Base-by-base conservation (phyloP, 805 yeast species). In the Saccharomycopsis javanensis region DNA sequence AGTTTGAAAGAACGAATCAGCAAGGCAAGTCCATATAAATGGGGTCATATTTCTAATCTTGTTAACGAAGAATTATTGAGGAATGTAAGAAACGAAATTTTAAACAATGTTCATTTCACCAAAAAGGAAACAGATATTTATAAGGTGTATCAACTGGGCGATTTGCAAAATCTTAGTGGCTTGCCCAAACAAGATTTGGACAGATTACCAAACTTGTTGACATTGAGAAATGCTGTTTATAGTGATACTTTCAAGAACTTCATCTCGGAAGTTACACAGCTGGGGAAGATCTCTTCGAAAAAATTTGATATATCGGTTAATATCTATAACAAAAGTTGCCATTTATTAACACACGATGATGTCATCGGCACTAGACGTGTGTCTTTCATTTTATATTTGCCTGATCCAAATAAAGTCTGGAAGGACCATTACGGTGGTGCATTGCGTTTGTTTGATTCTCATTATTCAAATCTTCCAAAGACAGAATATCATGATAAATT, bases 121-220 rank as follows among this genome's bases (percentile, higher is more conserved):
- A 82, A 84, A 64, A 94, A 95, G 69, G 99, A 95, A 70, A 94
- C 99, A 0, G 99, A 94, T 68, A 94, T 94, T 61, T 94, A 94
- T 71, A 91, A 88, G 69, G 96, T 92, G 31, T 83, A 72, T 72
- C 97, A 84, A 74, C 87, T 81, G 72, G 99, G 85, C 68, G 97
- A 89, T 70, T 78, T 94, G 63, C 96, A 97, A 46, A 95, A 94
- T 68, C 71, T 94, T 48, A 86, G 94, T 0, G 97, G 97, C 0
- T 75, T 94, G 60, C 80, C 89, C 61, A 77, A 83, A 75, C 80
- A 82, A 56, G 96, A 92, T 67, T 71, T 86, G 25, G 76, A 82
- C 5, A 75, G 86, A 64, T 73, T 94, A 55, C 90, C 96, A 5
- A 83, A 86, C 8, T 69, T 95, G 51, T 86, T 75, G 67, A 86